Percentiles rank a stretch among this genome's conserved stretches.
Conservation (phyloP, 1,139 yeast species). For the Diutina neorugosa region DNA sequence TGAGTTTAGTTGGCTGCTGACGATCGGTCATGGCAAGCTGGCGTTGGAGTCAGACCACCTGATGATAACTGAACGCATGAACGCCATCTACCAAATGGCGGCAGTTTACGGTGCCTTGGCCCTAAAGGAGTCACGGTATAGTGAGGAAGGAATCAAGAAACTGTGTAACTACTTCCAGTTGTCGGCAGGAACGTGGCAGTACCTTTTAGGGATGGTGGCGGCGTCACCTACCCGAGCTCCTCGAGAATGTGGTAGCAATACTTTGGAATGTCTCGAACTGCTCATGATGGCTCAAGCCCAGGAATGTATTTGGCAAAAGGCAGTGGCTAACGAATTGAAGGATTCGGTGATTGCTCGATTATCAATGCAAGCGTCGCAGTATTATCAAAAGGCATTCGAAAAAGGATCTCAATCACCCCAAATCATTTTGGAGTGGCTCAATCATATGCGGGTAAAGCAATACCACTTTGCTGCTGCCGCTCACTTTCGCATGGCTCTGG, state of each 20-base stretch:
- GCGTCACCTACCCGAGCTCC: neutral
- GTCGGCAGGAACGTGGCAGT: conserved; percentile 59
- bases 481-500: conserved; percentile 45
- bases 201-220: conserved; percentile 13
- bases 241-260: conserved; percentile 16
- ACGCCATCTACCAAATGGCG: conserved; percentile 59
- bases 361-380: conserved; percentile 48
- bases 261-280: conserved; percentile 18
- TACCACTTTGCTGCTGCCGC: conserved; percentile 64
- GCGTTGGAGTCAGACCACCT: neutral
- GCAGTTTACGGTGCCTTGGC: conserved; percentile 51
- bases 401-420: conserved; percentile 36
- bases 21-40: conserved; percentile 33
- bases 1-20: conserved; percentile 62
- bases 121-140: conserved; percentile 24
- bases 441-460: conserved; percentile 45
- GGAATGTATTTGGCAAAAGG: conserved; percentile 75
- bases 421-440: conserved; percentile 52
- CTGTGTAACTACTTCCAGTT: conserved; percentile 55
- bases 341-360: conserved; percentile 53
- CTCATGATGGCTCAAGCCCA: conserved; percentile 79
- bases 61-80: conserved; percentile 27
- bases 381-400: conserved; percentile 36
- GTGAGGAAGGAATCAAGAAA: conserved; percentile 46
- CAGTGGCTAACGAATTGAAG: conserved; percentile 40